Evolutionary conservation across 176 grass and related monocot species (phyloP), one percentile per base, ranked within the genome.

Genomic region (Ananas comosus): DNA sequence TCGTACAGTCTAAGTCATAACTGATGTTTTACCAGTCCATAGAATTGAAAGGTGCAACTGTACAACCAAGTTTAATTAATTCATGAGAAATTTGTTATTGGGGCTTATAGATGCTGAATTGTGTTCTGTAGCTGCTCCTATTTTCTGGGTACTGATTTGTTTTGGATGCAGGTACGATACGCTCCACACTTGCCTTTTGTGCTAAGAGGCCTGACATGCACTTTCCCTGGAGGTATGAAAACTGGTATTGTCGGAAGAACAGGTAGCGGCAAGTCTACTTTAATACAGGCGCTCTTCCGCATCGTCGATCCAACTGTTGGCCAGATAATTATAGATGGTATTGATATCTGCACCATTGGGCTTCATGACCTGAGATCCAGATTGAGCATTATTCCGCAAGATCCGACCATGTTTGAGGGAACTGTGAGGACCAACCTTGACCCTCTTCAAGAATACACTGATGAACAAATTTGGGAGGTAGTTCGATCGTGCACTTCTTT

Each of bases 171-270:
- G 76, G 58, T 80, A 66, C 53, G 71, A 27, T 85, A 85, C 50
- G 58, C 76, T 53, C 66, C 50, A 6, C 57, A 85, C 11, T 49
- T 85, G 66, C 82, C 82, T 19, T 79, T 85, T 29, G 82, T 85
- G 13, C 56, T 85, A 18, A 74, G 23, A 29, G 77, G 77, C 18
- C 66, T 85, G 56, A 79, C 82, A 42, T 80, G 76, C 70, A 80
- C 50, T 11, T 85, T 85, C 49, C 33, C 50, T 49, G 72, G 82
- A n/a, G 82, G 72, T 13, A 67, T 51, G 82, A 85, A 80, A 64
- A 85, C 77, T 33, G 82, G 82, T 33, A 80, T 85, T 76, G 82
- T 85, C 22, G 82, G 82, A 48, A 79, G 82, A 76, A 85, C 77
- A 33, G 72, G 82, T 57, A 76, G 77, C 61, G 82, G 82, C 9